Evolutionary conservation across 352 stramenopile genomes (phyloP), one percentile per base, ranked within the genome.

Genomic region (Globisporangium irregulare): DNA sequence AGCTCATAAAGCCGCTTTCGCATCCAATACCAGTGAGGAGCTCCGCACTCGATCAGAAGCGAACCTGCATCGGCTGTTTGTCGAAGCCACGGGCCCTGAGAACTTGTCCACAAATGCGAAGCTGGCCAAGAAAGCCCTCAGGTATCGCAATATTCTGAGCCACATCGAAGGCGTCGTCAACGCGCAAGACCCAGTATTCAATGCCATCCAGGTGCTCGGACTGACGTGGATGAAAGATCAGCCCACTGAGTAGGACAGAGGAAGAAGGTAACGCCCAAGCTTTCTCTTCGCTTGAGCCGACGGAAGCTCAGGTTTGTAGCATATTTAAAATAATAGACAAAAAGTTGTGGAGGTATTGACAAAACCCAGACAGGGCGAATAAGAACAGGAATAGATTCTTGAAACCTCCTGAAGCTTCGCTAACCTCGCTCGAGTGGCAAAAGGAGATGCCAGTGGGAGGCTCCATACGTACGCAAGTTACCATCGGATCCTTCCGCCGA

Each of bases 81-180:
- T 56, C 4, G 22, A 56, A 32, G 50, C 22, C 50, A 32, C n/a
- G 22, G n/a, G 32, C 1, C 50, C 8, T 15, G 18, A n/a, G 4
- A 56, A 56, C 50, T 56, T 22, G n/a, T 59, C 64, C 1, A 67
- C 60, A 1, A 69, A 43, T 15, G 56, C 24, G 7, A 25, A 24
- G 32, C 22, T 64, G 34, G 41, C 41, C 20, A 68, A 63, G 59
- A 64, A 64, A 32, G 43, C 64, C 22, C 63, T 73, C 46, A 60
- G 70, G 48, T 73, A 73, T 36, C 68, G 68, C 63, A 62, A 62
- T 34, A 50, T 73, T 1, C 18, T 62, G 4, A 56, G 54, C 5
- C 48, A 62, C 57, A 59, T 70, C n/a, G 18, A 7, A 5, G 46
- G 20, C 25, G 34, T 73, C 1, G 34, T 73, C 6, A 15, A 73